Evolutionary conservation across 1,284 basidiomycete species (phyloP).

Genomic region (Grifola frondosa): DNA sequence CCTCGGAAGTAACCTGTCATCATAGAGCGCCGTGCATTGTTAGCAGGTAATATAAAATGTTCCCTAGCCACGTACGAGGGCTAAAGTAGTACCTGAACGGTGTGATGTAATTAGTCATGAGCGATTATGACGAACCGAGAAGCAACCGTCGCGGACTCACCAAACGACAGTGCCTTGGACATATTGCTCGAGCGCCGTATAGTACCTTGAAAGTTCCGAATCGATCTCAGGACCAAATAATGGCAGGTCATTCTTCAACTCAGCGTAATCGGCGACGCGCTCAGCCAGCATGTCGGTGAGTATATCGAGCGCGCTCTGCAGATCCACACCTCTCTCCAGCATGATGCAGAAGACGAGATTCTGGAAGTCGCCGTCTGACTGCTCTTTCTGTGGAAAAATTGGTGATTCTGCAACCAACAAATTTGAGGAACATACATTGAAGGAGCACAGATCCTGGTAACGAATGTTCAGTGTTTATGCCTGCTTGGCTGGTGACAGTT

Average conservation of each 20-base stretch:
- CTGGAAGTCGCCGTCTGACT: conserved; percentile 49
- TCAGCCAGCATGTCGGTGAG: conserved; percentile 43
- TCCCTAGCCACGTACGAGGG: conserved; percentile 29
- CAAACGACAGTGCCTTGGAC: conserved; percentile 49
- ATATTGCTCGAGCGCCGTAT: conserved; percentile 44
- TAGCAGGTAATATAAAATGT: not conserved
- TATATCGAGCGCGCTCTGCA: conserved; percentile 44
- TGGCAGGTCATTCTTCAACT: conserved; percentile 38
- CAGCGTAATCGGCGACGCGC: conserved; percentile 41
- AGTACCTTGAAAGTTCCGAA: conserved; percentile 37
- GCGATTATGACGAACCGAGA: too few relatives aligned
- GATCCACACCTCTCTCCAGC: conserved; percentile 40
- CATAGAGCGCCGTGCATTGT: not conserved
- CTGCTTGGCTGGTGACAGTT: not conserved
- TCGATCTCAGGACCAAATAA: conserved; percentile 45
- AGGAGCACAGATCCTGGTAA: conserved; percentile 45
- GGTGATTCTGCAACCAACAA: conserved; percentile 6
- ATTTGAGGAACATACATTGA: conserved; percentile 37
- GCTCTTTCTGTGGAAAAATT: conserved; percentile 41
- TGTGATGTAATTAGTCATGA: too few relatives aligned
- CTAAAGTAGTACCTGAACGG: conserved; percentile 40
- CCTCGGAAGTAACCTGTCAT: conserved; percentile 23
- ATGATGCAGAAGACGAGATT: conserved; percentile 50
- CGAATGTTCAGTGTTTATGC: not conserved
- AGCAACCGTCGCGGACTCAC: too few relatives aligned